phyloP scores from a whole-genome alignment of 352 stramenopile species.

The Phytopythium chamaehyphon region DNA sequence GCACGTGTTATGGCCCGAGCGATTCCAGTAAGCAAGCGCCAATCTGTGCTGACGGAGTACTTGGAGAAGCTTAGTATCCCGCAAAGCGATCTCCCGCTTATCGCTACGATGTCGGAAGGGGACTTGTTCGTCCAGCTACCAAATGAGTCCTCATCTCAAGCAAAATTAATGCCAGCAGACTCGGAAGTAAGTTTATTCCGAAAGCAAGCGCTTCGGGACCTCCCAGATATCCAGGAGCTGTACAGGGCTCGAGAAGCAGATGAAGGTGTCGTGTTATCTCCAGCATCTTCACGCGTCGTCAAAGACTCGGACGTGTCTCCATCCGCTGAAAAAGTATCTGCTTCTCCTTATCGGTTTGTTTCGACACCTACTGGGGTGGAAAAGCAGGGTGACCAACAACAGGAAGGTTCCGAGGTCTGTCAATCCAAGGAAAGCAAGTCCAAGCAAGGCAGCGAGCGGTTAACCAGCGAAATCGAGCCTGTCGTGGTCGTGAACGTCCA shows the following conservation, averaged over 20 bases:
- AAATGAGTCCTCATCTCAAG: constrained; percentile 10
- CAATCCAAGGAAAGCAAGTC: too few species aligned
- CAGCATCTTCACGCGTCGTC: too few species aligned
- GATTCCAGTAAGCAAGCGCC: constrained; percentile 19
- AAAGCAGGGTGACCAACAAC: too few species aligned
- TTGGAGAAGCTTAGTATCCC: constrained; percentile 8
- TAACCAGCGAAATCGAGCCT: not conserved
- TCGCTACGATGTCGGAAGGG: constrained; percentile 19
- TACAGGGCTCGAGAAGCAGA: too few species aligned
- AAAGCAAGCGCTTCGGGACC: not conserved
- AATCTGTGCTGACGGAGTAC: constrained; percentile 20
- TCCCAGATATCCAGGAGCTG: not conserved
- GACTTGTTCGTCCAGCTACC: constrained; percentile 31
- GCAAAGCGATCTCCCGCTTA: constrained; percentile 15
- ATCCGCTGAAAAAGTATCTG: too few species aligned
- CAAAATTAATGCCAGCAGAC: not conserved
- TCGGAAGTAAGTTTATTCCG: not conserved
- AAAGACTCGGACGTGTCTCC: too few species aligned
- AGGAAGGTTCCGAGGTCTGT: too few species aligned
- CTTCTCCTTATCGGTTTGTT: too few species aligned
- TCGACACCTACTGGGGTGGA: too few species aligned
- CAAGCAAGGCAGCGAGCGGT: too few species aligned
- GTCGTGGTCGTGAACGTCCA: not conserved
- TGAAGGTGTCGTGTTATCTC: too few species aligned
- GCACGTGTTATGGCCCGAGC: constrained; percentile 23